These are phyloP conservation scores for Yamadazyma aaseri DNA, from an alignment of 1,139 yeast species.

Conservation along the genomic window DNA sequence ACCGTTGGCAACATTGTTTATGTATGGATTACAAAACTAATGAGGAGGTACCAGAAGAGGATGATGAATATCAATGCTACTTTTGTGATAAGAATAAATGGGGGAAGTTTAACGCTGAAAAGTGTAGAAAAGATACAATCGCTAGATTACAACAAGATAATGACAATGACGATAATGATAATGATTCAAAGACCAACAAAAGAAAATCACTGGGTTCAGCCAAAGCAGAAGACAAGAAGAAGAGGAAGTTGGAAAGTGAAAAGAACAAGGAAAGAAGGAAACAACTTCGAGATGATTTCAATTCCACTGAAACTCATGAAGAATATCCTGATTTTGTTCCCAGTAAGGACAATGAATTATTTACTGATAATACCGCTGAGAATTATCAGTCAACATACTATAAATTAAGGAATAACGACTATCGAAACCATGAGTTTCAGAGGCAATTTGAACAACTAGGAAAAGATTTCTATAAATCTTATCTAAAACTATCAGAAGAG, in stretches of 20 bases:
- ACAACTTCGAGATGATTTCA: slow-evolving; percentile 19
- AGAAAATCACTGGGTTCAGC: slow-evolving; percentile 10
- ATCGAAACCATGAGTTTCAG: slow-evolving; percentile 38
- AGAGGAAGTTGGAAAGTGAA: slow-evolving; percentile 6
- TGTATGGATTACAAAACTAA: slow-evolving; percentile 78
- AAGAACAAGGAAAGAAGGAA: slow-evolving; percentile 11
- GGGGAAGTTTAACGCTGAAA: slow-evolving; percentile 48
- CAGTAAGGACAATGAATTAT: slow-evolving; percentile 38
- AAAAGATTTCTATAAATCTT: slow-evolving; percentile 15
- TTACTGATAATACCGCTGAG: slow-evolving; percentile 47
- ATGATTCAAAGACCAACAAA: slow-evolving; percentile 7
- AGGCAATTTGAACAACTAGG: slow-evolving; percentile 25
- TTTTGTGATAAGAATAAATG: slow-evolving; percentile 62
- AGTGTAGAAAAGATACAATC: slow-evolving; percentile 33
- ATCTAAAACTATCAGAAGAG: slow-evolving; percentile 9
- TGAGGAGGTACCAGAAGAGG: slow-evolving; percentile 81
- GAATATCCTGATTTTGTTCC: slow-evolving; percentile 23
- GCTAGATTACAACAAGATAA: slow-evolving; percentile 35
- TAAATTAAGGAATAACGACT: slow-evolving; percentile 47
- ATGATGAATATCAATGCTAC: slow-evolving; percentile 74
- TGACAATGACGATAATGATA: slow-evolving; percentile 10
- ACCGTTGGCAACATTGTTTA: slow-evolving; percentile 91
- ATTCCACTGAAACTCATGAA: slow-evolving; percentile 8
- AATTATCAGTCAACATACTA: slow-evolving; percentile 52
- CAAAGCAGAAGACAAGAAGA: slow-evolving; percentile 12